These are phyloP conservation scores for Trichophaea hybrida DNA, from an alignment of 2,329 filamentous ascomycete species.

Conservation along the genomic window DNA sequence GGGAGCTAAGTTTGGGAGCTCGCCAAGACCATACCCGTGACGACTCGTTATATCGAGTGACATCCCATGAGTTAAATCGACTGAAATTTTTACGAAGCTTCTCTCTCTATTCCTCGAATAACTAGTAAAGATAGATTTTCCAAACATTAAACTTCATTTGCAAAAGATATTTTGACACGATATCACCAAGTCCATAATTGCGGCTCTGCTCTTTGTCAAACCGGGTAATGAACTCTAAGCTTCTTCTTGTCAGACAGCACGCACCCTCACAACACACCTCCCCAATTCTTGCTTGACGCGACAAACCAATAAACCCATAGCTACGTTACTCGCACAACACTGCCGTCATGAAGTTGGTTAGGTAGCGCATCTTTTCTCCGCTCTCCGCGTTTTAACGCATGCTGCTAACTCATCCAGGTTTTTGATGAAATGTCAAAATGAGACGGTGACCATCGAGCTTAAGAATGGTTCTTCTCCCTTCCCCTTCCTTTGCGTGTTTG, in stretches of 20 bases:
- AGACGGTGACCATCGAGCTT: conserved; percentile 94
- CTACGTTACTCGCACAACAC: not conserved
- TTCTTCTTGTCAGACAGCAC: not conserved
- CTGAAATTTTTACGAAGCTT: too few relatives aligned
- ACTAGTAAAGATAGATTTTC: too few relatives aligned
- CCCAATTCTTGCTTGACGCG: not conserved
- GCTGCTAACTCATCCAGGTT: conserved; percentile 47
- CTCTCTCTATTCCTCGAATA: too few relatives aligned
- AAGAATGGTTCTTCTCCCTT: conserved; percentile 63
- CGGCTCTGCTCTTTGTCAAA: not conserved
- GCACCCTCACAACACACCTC: not conserved
- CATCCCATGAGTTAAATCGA: too few relatives aligned
- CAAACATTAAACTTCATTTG: too few relatives aligned
- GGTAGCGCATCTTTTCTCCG: conserved; percentile 44
- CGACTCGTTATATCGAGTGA: too few relatives aligned
- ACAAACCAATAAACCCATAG: not conserved
- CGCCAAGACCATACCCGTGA: too few relatives aligned
- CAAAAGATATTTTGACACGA: too few relatives aligned
- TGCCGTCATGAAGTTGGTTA: conserved; percentile 83
- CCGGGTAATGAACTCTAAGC: conserved; percentile 1
- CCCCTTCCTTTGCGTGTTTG: not conserved
- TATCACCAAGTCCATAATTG: not conserved
- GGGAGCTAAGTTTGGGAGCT: too few relatives aligned
- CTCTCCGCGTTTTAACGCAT: conserved; percentile 22
- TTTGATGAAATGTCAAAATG: conserved; percentile 97